Conservation (phyloP, 2,329 filamentous ascomycete genomes). For the Domatiomyces catenatus region DNA sequence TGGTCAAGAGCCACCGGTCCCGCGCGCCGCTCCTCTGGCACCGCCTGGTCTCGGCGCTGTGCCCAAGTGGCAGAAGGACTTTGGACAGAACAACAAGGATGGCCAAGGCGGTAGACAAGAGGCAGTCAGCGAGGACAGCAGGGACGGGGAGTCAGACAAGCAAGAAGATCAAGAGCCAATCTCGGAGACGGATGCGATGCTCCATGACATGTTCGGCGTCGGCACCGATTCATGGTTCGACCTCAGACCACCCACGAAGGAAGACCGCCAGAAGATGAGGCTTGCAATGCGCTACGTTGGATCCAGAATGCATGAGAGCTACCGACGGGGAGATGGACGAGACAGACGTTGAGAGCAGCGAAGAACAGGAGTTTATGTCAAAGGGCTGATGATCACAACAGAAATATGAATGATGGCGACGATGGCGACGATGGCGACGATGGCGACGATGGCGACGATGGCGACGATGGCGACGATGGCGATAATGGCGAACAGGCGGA, state of each 20-base stretch:
- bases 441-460: too few species aligned
- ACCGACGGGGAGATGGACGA: conserved; percentile 16
- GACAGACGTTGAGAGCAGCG: neutral
- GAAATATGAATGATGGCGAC: neutral
- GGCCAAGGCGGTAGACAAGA: too few species aligned
- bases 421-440: neutral
- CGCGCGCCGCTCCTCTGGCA: neutral
- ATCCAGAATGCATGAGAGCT: conserved; percentile 28
- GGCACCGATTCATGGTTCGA: conserved; percentile 9
- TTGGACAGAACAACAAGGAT: neutral
- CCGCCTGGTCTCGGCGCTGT: neutral
- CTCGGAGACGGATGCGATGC: neutral
- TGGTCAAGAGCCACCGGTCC: neutral
- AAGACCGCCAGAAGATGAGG: conserved; percentile 9
- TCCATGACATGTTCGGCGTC: conserved; percentile 10
- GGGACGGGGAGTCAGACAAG: neutral
- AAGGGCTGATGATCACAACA: neutral
- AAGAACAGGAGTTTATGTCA: neutral
- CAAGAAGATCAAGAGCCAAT: neutral
- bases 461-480: too few species aligned
- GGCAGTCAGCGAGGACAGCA: neutral
- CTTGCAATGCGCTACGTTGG: conserved; percentile 5
- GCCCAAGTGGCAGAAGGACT: neutral
- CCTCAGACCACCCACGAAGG: conserved; percentile 7
- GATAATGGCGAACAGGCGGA: too few species aligned